Evolutionary conservation across 83 land plant genomes (phyloP).

Genomic region (Thuja plicata): DNA sequence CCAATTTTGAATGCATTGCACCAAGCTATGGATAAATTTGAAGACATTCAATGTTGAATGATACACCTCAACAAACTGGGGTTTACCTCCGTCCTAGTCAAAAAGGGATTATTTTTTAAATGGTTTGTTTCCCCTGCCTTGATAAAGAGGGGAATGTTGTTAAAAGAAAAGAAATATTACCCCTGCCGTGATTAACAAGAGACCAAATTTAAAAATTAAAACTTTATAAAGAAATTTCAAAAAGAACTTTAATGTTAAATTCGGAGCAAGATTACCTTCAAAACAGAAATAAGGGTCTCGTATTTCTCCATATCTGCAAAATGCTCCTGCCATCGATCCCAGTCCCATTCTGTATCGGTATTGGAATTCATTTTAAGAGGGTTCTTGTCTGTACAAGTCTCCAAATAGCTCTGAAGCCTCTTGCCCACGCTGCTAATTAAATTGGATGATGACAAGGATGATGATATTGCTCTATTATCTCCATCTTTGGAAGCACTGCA

Average conservation of each 20-base stretch:
- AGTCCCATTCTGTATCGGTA: conserved; percentile 48
- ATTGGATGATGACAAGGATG: background rate
- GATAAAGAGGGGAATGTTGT: background rate
- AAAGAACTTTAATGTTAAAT: background rate
- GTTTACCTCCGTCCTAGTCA: background rate
- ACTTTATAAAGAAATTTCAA: background rate
- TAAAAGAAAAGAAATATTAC: background rate
- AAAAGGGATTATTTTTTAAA: background rate
- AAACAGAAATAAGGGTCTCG: conserved; percentile 50
- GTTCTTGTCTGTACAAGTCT: background rate
- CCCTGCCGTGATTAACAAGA: background rate
- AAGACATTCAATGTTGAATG: background rate
- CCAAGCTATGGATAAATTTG: background rate
- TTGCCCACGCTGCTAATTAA: background rate
- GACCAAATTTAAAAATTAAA: background rate
- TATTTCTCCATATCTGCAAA: conserved; percentile 61
- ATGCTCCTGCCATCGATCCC: conserved; percentile 57
- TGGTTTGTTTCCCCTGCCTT: background rate
- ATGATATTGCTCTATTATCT: background rate
- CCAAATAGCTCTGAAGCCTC: conserved; percentile 3
- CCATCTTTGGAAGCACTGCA: conserved; percentile 1
- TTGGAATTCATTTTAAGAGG: background rate
- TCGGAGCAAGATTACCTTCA: conserved; percentile 39
- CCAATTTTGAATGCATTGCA: background rate
- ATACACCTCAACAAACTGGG: background rate